Conservation (phyloP, 352 stramenopile species). For the Globisporangium alternatum region DNA sequence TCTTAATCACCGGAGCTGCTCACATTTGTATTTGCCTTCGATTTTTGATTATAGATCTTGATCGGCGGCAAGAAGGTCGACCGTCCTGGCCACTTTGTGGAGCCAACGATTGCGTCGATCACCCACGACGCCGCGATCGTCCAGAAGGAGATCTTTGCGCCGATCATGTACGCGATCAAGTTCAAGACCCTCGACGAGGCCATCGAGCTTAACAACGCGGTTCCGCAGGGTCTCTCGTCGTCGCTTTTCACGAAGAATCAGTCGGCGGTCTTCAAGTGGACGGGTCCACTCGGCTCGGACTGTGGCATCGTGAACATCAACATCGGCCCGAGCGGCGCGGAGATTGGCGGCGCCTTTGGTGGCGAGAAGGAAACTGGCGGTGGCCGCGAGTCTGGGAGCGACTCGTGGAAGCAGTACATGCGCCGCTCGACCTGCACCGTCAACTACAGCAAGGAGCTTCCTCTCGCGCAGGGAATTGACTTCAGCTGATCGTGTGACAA, state of each 20-base stretch:
- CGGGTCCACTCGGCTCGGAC: conserved; percentile 85
- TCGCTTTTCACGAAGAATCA: conserved; percentile 92
- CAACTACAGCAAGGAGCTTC: conserved; percentile 92
- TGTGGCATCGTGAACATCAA: conserved; percentile 94
- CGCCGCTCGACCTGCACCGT: conserved; percentile 92
- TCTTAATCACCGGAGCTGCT: background rate
- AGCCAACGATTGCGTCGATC: conserved; percentile 89
- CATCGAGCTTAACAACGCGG: conserved; percentile 91
- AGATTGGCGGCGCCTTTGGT: conserved; percentile 92
- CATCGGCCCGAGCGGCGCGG: conserved; percentile 88
- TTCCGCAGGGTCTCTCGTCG: conserved; percentile 90
- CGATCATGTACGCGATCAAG: conserved; percentile 90
- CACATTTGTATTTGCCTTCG: conserved; percentile 7
- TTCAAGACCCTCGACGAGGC: conserved; percentile 89
- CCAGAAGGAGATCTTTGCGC: conserved; percentile 91
- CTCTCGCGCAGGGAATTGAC: conserved; percentile 91
- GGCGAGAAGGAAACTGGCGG: conserved; percentile 92
- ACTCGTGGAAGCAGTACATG: conserved; percentile 95
- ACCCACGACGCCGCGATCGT: conserved; percentile 78
- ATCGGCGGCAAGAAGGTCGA: conserved; percentile 82
- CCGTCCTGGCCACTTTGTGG: conserved; percentile 86
- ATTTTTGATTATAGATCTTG: conserved; percentile 57
- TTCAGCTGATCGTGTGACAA: conserved; percentile 49
- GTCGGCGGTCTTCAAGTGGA: conserved; percentile 92
- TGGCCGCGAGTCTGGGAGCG: conserved; percentile 88